Evolutionary conservation across 2,329 filamentous ascomycete species (phyloP), one percentile per base, ranked within the genome.

Genomic region (Colletotrichum viniferum): DNA sequence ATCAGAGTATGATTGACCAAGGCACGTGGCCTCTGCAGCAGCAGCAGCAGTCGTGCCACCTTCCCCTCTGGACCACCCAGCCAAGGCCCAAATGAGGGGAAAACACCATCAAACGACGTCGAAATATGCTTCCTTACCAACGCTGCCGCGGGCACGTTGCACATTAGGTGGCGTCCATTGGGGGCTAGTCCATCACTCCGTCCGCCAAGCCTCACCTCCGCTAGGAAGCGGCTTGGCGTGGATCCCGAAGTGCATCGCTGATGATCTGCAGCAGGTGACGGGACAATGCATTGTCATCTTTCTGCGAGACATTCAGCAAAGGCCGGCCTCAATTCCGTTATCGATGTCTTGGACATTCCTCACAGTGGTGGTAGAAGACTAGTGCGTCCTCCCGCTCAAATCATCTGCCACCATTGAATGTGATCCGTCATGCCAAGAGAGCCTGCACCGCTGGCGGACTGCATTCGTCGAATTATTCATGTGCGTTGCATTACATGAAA

Each of bases 81-180:
- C 58, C 63, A 69, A 61, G 69, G 24, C 28, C 26, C 5, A 43
- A 24, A 32, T 24, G 21, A 36, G 62, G 69, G 36, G 5, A 43
- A 52, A 52, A 52, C 43, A 52, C 43, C 43, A 52, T 52, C 18
- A 32, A 52, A 52, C 7, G 69, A 64, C 69, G 64, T 76, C 73
- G 69, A 52, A 69, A 48, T 73, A 73, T 30, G 56, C 69, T 64
- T 76, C 63, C 56, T 56, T 63, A 34, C 28, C 28, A 26, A 64
- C 32, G 16, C 7, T 60, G 32, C 63, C 18, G 16, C 8, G 26
- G 58, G 43, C 77, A 77, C 77, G 72, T 77, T 77, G 26, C 28
- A 4, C 61, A 69, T 60, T 32, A 10, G n/a, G 26, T 36, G 66
- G 43, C 71, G 61, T 74, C 72, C 60, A 77, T 77, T 73, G 76